Base-by-base conservation (phyloP, 1,284 basidiomycete species). In the Rhodotorula sp. region DNA sequence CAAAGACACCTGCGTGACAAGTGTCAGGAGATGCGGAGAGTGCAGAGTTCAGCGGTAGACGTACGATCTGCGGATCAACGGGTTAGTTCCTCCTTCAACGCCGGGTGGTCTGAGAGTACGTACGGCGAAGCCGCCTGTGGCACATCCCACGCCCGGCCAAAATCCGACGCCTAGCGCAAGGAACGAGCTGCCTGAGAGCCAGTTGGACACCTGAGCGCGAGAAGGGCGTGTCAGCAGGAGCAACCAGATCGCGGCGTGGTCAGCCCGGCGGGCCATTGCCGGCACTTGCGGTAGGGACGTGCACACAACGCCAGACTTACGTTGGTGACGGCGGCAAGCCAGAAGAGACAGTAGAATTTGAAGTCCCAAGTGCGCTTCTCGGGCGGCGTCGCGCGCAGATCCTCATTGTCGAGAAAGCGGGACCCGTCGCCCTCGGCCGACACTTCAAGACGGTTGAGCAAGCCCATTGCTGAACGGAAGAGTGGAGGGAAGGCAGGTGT, bases 341-440 rank as follows among this genome's bases (percentile, higher is more conserved):
- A 79, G 71, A 78, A 77, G 49, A 76, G 65, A n/a, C 55, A 72
- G 71, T 75, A 80, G 7, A 77, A 78, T 66, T 64, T 70, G 34
- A 77, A 74, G 9, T 69, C 70, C 80, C 80, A 80, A 3, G 78
- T 80, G 5, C 79, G 72, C 59, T 54, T n/a, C 17, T 59, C 68
- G 13, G 45, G 25, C 1, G 80, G 79, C 7, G 76, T 67, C 5
- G 80, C 78, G 19, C 79, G 71, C 45, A 80, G 68, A 71, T 80
- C 80, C 44, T 77, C 78, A 53, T 79, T 79, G 63, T 80, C 79
- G 55, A 80, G 64, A 2, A 54, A n/a, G 46, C 69, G 70, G 25
- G 77, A 71, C 12, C 77, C 64, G 1, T 74, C 75, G 7, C 49
- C 64, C 4, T 70, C 70, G 9, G 75, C 77, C 27, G 75, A 72